Evolutionary conservation across 768 basidiomycete genomes (phyloP).

Genomic region (Ephemerocybe angulata): DNA sequence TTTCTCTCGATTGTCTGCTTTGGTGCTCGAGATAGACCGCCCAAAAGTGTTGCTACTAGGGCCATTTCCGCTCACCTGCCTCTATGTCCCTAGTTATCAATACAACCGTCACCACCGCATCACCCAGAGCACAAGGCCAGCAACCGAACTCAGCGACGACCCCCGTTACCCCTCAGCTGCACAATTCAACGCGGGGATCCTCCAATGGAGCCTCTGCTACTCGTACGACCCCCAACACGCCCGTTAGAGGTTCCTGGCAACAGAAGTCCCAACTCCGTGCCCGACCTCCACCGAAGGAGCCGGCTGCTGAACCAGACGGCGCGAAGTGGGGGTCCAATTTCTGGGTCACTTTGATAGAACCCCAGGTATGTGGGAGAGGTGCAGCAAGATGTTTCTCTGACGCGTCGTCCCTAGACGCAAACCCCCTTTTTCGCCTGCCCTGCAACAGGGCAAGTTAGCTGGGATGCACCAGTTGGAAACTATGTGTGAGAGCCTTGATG

Average conservation of each 20-base stretch:
- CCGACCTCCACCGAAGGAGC: background rate
- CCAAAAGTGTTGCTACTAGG: background rate
- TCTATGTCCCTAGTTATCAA: conserved; percentile 21
- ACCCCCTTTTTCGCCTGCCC: conserved; percentile 90
- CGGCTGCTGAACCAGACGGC: conserved; percentile 34
- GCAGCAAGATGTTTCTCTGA: conserved; percentile 4
- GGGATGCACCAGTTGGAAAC: conserved; percentile 88
- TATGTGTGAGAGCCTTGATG: conserved; percentile 62
- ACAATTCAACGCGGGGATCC: background rate
- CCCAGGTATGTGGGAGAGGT: conserved; percentile 56
- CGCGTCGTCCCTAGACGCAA: conserved; percentile 36
- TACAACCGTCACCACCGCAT: conserved; percentile 14
- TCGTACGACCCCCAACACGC: background rate
- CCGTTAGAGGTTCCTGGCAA: background rate
- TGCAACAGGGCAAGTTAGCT: conserved; percentile 86
- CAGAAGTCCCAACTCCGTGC: background rate
- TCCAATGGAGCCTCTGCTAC: conserved; percentile 19
- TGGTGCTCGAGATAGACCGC: background rate
- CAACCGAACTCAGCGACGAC: conserved; percentile 17
- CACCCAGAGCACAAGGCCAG: conserved; percentile 9
- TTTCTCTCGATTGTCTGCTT: too few relatives aligned
- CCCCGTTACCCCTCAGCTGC: conserved; percentile 1
- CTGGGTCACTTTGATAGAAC: conserved; percentile 93
- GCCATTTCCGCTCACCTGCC: background rate
- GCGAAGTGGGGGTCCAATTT: conserved; percentile 85